A percentile compares a stretch with the other conserved stretches of the same genome.
Conservation (phyloP, 306 rosid species). For the Chamaecrista fasciculata region DNA sequence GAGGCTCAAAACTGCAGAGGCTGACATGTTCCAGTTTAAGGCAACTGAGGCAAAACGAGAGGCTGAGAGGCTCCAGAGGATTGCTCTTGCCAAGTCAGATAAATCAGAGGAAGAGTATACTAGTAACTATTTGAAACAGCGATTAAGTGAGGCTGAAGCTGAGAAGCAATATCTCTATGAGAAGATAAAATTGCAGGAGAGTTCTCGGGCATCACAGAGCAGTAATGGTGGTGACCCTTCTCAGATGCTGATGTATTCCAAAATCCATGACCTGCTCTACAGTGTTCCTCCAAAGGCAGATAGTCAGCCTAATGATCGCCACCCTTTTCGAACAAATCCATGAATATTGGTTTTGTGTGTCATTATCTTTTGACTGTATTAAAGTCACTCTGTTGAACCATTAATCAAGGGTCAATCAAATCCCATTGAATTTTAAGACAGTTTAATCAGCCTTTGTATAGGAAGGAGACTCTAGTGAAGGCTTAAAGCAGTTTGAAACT, state of each 20-base stretch:
- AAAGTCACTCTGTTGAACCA: constrained; percentile 26
- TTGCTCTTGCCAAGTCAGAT: constrained; percentile 87
- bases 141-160: constrained; percentile 88
- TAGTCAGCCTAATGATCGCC: constrained; percentile 59
- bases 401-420: constrained; percentile 25
- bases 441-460: constrained; percentile 19
- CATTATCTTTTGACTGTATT: constrained; percentile 24
- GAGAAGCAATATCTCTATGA: constrained; percentile 95
- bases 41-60: constrained; percentile 96
- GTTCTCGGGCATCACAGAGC: constrained; percentile 72
- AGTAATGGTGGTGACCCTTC: constrained; percentile 76
- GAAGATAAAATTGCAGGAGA: constrained; percentile 95
- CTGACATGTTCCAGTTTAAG: constrained; percentile 94
- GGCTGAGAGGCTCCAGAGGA: constrained; percentile 90
- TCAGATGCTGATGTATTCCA: constrained; percentile 66
- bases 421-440: constrained; percentile 31
- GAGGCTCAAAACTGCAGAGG: constrained; percentile 91
- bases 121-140: constrained; percentile 82
- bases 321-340: constrained; percentile 64
- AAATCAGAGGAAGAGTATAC: constrained; percentile 98
- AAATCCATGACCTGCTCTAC: constrained; percentile 84
- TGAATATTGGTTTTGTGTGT: constrained; percentile 34
- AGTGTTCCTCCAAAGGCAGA: constrained; percentile 63
- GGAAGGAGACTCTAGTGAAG: constrained; percentile 9
- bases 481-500: constrained; percentile 14